These are phyloP conservation scores for Phytopythium delawarense DNA, from an alignment of 352 stramenopile species.

Conservation along the genomic window DNA sequence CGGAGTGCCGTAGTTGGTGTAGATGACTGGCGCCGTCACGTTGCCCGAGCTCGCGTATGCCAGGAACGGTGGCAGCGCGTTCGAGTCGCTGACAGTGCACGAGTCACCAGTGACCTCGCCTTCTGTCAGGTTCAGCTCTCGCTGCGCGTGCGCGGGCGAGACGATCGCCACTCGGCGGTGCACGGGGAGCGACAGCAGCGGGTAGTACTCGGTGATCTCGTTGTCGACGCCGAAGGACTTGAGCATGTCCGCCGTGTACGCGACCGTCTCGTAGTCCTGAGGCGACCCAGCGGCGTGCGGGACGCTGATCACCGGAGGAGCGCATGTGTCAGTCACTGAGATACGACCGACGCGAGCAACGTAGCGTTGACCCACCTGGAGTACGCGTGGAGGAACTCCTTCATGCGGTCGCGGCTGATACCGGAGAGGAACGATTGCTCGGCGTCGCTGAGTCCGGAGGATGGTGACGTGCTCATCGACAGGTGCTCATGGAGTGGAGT, in stretches of 20 bases:
- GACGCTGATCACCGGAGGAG: background rate
- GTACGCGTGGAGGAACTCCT: conserved; percentile 22
- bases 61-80: conserved; percentile 69
- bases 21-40: conserved; percentile 62
- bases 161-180: conserved; percentile 36
- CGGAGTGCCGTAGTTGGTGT: conserved; percentile 78
- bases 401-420: conserved; percentile 16
- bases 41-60: conserved; percentile 72
- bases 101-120: conserved; percentile 53
- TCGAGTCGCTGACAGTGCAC: conserved; percentile 43
- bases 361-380: conserved; percentile 4
- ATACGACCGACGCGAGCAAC: background rate
- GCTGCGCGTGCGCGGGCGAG: conserved; percentile 18
- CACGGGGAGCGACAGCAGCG: conserved; percentile 60
- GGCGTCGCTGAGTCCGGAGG: conserved; percentile 5
- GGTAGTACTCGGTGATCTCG: conserved; percentile 63
- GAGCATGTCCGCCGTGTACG: conserved; percentile 50
- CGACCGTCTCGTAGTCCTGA: conserved; percentile 47
- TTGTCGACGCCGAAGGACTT: conserved; percentile 50
- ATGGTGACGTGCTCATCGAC: background rate
- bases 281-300: conserved; percentile 31
- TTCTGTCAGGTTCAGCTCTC: conserved; percentile 53
- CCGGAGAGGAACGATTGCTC: conserved; percentile 14
- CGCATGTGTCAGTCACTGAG: background rate
- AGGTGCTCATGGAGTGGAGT: background rate